Evolutionary conservation across 345 rosid species (phyloP).

Genomic region (Hypericum androsaemum): DNA sequence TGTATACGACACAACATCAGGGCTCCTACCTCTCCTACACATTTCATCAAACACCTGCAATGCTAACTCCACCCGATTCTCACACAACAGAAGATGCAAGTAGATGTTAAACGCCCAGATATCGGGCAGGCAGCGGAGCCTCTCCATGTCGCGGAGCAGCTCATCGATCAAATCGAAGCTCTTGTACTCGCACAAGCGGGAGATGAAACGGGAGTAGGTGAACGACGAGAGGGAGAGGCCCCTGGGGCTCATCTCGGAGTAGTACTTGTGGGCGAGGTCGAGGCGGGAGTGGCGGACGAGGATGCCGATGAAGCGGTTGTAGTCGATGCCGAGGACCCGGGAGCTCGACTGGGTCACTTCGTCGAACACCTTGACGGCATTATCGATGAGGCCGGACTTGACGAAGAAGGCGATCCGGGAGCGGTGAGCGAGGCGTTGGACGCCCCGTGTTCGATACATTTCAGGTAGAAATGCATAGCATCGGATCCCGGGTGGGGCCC

Average conservation of each 20-base stretch:
- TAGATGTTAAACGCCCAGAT: constrained; percentile 74
- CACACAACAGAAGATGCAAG: constrained; percentile 59
- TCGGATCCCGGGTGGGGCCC: no score
- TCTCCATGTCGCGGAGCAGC: constrained; percentile 62
- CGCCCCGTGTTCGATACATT: constrained; percentile 81
- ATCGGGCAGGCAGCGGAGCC: constrained; percentile 53
- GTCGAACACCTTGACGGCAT: constrained; percentile 80
- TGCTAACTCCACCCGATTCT: constrained; percentile 40
- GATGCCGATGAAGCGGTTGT: constrained; percentile 81
- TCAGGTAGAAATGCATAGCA: constrained; percentile 21
- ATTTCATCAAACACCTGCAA: constrained; percentile 48
- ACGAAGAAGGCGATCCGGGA: constrained; percentile 50
- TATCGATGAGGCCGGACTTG: constrained; percentile 62
- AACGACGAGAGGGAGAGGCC: constrained; percentile 74
- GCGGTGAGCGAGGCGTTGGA: constrained; percentile 76
- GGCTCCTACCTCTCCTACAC: constrained; percentile 53
- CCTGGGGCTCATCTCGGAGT: constrained; percentile 45
- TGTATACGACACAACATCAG: constrained; percentile 81
- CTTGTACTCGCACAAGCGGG: constrained; percentile 58
- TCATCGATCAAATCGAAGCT: constrained; percentile 46
- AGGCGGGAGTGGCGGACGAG: constrained; percentile 48
- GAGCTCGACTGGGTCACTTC: constrained; percentile 72
- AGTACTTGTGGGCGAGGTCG: constrained; percentile 58
- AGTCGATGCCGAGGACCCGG: constrained; percentile 67
- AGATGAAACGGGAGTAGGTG: constrained; percentile 91